These are phyloP conservation scores for Ophiostoma montium DNA, from an alignment of 2,329 filamentous ascomycete species.

Conservation along the genomic window DNA sequence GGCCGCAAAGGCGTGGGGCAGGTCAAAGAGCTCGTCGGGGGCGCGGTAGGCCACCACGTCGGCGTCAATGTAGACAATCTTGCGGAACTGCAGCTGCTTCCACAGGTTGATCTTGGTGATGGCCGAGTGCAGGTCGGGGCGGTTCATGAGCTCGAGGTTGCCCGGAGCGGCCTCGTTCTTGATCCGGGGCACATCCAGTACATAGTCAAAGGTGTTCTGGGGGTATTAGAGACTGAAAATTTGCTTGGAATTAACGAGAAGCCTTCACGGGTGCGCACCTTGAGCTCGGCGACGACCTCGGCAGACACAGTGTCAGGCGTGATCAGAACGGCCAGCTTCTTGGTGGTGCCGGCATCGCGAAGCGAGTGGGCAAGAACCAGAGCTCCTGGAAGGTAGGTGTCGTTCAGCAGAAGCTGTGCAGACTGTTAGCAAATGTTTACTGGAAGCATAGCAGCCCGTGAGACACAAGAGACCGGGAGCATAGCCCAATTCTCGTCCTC, in stretches of 20 bases:
- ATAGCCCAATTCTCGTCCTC: no score
- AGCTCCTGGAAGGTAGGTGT: slow-evolving; percentile 85
- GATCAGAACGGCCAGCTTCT: slow-evolving; percentile 73
- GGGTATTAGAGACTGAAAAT: no score
- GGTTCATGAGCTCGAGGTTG: slow-evolving; percentile 85
- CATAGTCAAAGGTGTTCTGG: slow-evolving; percentile 75
- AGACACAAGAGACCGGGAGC: neutral
- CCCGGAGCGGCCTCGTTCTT: slow-evolving; percentile 54
- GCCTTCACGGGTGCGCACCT: no score
- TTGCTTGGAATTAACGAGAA: no score
- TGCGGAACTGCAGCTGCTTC: slow-evolving; percentile 79
- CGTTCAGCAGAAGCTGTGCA: slow-evolving; percentile 72
- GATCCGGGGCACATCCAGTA: slow-evolving; percentile 72
- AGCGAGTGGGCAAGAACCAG: slow-evolving; percentile 89
- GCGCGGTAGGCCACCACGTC: slow-evolving; percentile 85
- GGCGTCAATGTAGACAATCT: slow-evolving; percentile 88
- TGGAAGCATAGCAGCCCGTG: neutral
- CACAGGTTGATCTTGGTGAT: slow-evolving; percentile 96
- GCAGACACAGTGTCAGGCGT: slow-evolving; percentile 65
- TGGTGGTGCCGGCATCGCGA: slow-evolving; percentile 74
- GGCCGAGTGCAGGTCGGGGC: slow-evolving; percentile 75
- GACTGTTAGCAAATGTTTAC: slow-evolving; percentile 1
- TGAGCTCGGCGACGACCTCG: slow-evolving; percentile 62
- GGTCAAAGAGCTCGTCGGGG: slow-evolving; percentile 79
- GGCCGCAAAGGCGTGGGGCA: slow-evolving; percentile 46